Conservation (phyloP, 1,284 basidiomycete species). For the Fomitopsis pinicola region DNA sequence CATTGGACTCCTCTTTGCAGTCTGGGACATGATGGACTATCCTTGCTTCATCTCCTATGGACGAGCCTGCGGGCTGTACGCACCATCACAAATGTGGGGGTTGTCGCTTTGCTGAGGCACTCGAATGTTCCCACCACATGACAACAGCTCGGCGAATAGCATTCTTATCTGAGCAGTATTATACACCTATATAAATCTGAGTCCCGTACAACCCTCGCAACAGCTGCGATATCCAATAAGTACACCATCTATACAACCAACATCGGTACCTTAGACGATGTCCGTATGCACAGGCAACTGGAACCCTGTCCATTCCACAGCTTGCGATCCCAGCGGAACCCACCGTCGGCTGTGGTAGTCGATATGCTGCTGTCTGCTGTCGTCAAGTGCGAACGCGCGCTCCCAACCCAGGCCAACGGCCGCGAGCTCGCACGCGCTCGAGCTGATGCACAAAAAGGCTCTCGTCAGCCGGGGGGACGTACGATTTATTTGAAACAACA, state of each 20-base stretch:
- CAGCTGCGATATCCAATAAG: background rate
- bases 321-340: background rate
- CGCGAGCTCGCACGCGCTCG: conserved; percentile 54
- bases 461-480: background rate
- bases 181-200: too few species aligned
- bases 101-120: too few species aligned
- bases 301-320: background rate
- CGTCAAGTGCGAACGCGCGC: conserved; percentile 51
- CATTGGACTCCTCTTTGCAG: too few species aligned
- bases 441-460: conserved; percentile 33
- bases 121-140: too few species aligned
- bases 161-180: too few species aligned
- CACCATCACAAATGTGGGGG: too few species aligned
- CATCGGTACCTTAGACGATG: background rate
- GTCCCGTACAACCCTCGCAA: background rate
- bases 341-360: background rate
- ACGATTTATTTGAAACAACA: background rate
- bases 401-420: conserved; percentile 62
- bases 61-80: background rate
- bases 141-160: too few species aligned
- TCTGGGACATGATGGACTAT: background rate
- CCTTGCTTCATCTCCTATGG: background rate
- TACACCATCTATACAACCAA: background rate
- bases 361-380: conserved; percentile 16
- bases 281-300: background rate